Evolutionary conservation across 2,329 filamentous ascomycete species (phyloP), one percentile per base, ranked within the genome.

Genomic region (Ophiocordyceps camponoti-floridani): DNA sequence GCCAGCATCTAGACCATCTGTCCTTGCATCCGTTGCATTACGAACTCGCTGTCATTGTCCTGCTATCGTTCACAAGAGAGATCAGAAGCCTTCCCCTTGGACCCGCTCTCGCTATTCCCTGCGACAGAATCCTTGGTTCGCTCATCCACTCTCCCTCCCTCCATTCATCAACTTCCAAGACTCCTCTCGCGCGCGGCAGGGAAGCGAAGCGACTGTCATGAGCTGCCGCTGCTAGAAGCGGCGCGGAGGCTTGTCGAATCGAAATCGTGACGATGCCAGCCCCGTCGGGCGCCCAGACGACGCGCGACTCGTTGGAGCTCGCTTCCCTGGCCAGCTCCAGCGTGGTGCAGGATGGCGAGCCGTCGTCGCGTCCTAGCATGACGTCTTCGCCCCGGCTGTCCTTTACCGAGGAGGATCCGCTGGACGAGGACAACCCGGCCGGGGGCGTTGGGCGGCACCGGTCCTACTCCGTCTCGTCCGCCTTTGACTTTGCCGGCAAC

Each of bases 261-360:
- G 23, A 23, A 3, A 35, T 23, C 9, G 23, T 16, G n/a, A 16
- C 31, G 14, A 52, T 71, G 69, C 57, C 62, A 56, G 47, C 49
- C 7, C 59, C 62, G 51, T 62, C 59, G 53, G 48, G 35, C 27
- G 60, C 66, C 46, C 63, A 66, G 50, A 62, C 23, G 23, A 23
- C 77, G 49, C 84, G 91, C 66, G 91, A 98, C 71, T 96, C 89
- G 42, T 78, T 98, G 57, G 91, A 98, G 68, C 82, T 98, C 47
- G 91, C 88, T 48, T 95, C 88, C 44, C 78, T 98, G 50, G 91
- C 89, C 48, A 94, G 86, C 49, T 88, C 83, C 35, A 86, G 82
- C 53, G 56, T 62, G 40, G 45, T 53, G 44, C 55, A 62, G 46
- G 75, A 74, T 43, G 73, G 72, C 49, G 67, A 16, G 35, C 35